Percentiles rank a stretch among this genome's conserved stretches.
phyloP scores from a whole-genome alignment of 2,329 filamentous ascomycete genomes.

The Fusarium falciforme region DNA sequence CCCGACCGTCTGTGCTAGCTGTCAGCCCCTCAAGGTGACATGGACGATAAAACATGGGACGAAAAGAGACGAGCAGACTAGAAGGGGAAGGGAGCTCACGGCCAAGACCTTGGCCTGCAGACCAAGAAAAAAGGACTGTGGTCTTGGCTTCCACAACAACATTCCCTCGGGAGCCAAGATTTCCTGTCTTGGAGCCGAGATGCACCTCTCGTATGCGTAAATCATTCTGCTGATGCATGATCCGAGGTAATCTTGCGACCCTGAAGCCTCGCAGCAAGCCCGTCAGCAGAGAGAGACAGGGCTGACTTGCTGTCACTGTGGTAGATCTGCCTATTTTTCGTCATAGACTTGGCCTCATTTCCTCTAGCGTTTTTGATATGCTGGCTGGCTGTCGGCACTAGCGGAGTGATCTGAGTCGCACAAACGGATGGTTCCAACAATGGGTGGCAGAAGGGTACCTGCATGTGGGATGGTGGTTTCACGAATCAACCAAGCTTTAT shows the following conservation, averaged over 20 bases:
- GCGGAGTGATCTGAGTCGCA: not conserved
- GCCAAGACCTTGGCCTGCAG: constrained; percentile 6
- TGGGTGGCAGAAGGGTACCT: not conserved
- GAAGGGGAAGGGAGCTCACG: not conserved
- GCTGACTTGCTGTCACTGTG: not conserved
- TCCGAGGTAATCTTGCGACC: constrained; percentile 10
- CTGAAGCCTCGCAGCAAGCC: constrained; percentile 13
- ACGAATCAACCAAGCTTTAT: not conserved
- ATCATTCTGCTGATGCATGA: constrained; percentile 9
- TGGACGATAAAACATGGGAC: not conserved
- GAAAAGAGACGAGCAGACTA: not conserved
- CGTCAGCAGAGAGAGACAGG: constrained; percentile 4
- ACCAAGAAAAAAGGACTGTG: not conserved
- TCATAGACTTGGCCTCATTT: not conserved
- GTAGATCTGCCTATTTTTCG: not conserved
- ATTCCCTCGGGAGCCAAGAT: not conserved
- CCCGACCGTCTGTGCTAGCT: constrained; percentile 1
- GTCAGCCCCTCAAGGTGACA: not conserved
- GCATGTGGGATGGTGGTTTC: not conserved
- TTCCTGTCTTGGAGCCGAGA: constrained; percentile 9
- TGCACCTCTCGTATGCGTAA: constrained; percentile 12
- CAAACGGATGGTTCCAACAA: not conserved
- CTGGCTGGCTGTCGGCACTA: too few relatives aligned
- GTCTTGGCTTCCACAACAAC: not conserved
- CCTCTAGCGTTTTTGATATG: not conserved